Evolutionary conservation across 2,329 filamentous ascomycete species (phyloP).

Genomic region (Aspergillus candidus): DNA sequence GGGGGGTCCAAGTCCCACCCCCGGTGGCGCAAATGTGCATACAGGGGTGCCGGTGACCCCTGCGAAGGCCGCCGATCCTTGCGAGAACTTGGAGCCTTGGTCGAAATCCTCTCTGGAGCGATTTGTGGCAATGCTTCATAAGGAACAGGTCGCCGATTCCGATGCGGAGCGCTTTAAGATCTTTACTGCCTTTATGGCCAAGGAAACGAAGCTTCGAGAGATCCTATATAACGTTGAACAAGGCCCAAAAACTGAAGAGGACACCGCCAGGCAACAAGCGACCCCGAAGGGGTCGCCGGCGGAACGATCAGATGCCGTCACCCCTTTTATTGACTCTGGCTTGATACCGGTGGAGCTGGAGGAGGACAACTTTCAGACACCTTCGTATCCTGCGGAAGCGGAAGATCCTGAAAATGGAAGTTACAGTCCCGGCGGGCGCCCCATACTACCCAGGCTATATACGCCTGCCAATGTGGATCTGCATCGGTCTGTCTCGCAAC

Average conservation of each 20-base stretch:
- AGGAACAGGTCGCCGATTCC: conserved; percentile 43
- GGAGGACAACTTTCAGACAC: conserved; percentile 6
- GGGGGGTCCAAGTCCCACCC: background rate
- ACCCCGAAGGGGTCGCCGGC: conserved; percentile 7
- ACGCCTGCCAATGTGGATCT: conserved; percentile 14
- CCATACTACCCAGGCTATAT: conserved; percentile 33
- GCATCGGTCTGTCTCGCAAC: conserved; percentile 24
- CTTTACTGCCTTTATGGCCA: conserved; percentile 46
- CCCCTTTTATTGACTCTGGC: conserved; percentile 23
- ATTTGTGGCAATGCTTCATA: conserved; percentile 50
- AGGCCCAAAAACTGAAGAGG: conserved; percentile 22
- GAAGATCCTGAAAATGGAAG: conserved; percentile 27
- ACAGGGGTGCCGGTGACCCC: conserved; percentile 8
- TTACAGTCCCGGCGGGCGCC: conserved; percentile 52
- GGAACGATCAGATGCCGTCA: conserved; percentile 6
- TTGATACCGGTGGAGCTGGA: conserved; percentile 31
- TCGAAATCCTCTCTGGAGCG: conserved; percentile 51
- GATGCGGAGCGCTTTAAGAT: conserved; percentile 50
- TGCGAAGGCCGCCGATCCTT: conserved; percentile 36
- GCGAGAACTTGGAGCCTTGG: conserved; percentile 52
- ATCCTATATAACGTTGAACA: conserved; percentile 46
- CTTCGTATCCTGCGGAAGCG: conserved; percentile 3
- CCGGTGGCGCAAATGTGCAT: conserved; percentile 2
- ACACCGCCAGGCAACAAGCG: conserved; percentile 7
- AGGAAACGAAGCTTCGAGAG: conserved; percentile 44